Base-by-base conservation (phyloP, 148 eudicot species). In the Camellia japonica region DNA sequence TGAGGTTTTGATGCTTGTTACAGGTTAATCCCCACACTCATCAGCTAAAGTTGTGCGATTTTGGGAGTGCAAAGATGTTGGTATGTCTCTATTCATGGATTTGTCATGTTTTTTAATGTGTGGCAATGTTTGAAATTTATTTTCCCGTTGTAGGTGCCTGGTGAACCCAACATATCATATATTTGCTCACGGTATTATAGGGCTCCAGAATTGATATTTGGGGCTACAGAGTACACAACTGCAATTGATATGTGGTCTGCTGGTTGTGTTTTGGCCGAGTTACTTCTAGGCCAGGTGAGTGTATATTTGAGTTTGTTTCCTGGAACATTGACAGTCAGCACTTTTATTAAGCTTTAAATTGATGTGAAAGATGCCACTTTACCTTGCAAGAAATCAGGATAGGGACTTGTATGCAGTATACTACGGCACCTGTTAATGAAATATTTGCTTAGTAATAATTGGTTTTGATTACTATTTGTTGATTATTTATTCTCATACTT, bases 31-130 rank as follows among this genome's bases (percentile, higher is more conserved):
- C 97, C 63, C 94, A 86, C 51, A 93, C 95, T 14, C 98, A 95
- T 78, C 89, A 95, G 85, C 90, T 95, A 52, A 95, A 95, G 86
- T 78, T 93, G 51, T 95, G 99, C 69, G 99, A 96, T 88, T 92
- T 96, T 81, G 99, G 99, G 42, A 96, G 99, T 83, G 99, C 99
- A 64, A 96, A 96, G 88, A 90, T 88, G 85, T 78, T 96, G 99
- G 99, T 95, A 91, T 78, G 90, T 78, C 42, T 67, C 1, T 55
- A 30, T 75, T 58, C 14, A 4, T 20, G 38, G 74, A 20, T 52
- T 6, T 64, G n/a, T n/a, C 38, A 30, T 42, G 14, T 71, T 41
- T 4, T 76, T 62, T 59, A 38, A 4, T 68, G 14, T 63, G 30
- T 68, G 70, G 54, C 74, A 73, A 52, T 63, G 54, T 18, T 64